Evolutionary conservation across 192 early-diverging fungal species (phyloP).

Genomic region (Pecoramyces ruminantium): DNA sequence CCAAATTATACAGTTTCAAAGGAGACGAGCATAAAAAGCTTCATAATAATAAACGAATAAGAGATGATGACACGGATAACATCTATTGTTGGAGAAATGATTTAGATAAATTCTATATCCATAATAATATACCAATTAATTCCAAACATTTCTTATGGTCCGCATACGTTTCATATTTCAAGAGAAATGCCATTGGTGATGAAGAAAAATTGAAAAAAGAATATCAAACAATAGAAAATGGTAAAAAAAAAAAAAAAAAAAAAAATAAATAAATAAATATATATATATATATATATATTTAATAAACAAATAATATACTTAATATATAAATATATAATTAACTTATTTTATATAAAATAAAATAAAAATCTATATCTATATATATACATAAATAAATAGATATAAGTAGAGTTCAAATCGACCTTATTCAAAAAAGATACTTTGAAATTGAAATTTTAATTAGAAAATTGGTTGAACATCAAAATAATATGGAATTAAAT

Average conservation of each 20-base stretch:
- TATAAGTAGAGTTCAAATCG: neutral
- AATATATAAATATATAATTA: no score
- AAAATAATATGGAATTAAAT: neutral
- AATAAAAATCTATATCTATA: no score
- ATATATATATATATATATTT: neutral
- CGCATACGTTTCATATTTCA: neutral
- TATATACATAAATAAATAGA: no score
- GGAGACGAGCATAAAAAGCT: neutral
- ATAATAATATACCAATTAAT: neutral
- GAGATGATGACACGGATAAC: neutral
- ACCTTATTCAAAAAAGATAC: neutral
- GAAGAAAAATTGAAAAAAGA: neutral
- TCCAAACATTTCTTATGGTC: neutral
- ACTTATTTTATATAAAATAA: no score
- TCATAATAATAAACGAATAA: no score
- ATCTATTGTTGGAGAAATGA: neutral
- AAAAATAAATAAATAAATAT: neutral
- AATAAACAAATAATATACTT: neutral
- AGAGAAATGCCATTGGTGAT: neutral
- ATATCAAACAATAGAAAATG: neutral
- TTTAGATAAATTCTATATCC: neutral
- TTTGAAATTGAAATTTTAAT: neutral
- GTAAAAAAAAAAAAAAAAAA: neutral
- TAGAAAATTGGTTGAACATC: neutral
- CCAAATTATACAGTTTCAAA: neutral